Evolutionary conservation across 75 land plant genomes (phyloP), one percentile per base, ranked within the genome.

Genomic region (Picea sitchensis): DNA sequence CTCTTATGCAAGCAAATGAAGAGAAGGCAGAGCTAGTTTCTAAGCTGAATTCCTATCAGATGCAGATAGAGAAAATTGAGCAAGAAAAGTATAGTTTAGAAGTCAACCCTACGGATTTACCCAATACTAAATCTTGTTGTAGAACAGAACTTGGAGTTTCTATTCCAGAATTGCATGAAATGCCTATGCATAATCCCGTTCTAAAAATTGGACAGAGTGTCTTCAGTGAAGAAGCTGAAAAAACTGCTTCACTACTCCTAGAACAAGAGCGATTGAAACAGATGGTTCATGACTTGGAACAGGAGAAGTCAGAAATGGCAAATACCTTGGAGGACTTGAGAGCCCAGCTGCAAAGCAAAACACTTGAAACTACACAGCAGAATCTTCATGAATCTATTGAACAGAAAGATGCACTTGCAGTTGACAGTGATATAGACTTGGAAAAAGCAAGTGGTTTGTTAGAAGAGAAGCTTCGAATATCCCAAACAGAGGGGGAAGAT

Each of bases 291-390:
- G 47, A 47, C 47, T 38, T 44, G 73, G 51, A 69, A 20, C 73
- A 69, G 21, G 73, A 69, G 47, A 69, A 38, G 17, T 69, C 54
- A 41, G 73, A 69, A 41, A 69, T 69, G 73, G 51, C 54, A 44
- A 41, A 69, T 18, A 47, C 73, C 20, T 17, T 20, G 73, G 47
- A 69, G 51, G 73, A 69, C 21, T 38, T 69, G 73, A 41, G 47
- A 41, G 2, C 73, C 23, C 47, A 69, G 47, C 73, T 69, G 18
- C 73, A 69, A 69, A 47, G 21, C 41, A 47, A 69, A 69, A 36
- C 73, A 41, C 20, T 69, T 20, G 73, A 69, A 41, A 18, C 3
- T 69, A 69, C 73, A 36, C 73, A 69, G 73, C 73, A 69, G 21
- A 69, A 69, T 32, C 51, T 69, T 32, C 44, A 41, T 41, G 73